Evolutionary conservation across 75 land plant genomes (phyloP).

Genomic region (Sequoiadendron giganteum): DNA sequence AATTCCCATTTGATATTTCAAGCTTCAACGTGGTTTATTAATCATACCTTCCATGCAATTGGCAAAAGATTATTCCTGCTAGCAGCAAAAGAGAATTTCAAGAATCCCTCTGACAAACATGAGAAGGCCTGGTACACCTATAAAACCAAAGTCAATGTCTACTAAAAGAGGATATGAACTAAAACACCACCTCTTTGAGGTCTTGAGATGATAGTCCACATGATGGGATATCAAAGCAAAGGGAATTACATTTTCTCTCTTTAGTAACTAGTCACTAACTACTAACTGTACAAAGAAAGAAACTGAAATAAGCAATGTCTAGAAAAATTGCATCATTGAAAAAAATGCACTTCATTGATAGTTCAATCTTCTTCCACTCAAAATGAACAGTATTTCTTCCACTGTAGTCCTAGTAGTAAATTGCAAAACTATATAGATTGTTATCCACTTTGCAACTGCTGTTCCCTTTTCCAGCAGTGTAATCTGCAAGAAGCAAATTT

Average conservation of each 20-base stretch:
- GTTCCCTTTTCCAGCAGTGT: neutral
- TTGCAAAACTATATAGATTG: neutral
- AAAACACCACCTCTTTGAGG: neutral
- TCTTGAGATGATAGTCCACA: conserved; percentile 10
- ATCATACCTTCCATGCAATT: neutral
- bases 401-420: neutral
- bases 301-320: neutral
- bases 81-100: neutral
- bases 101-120: neutral
- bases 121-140: neutral
- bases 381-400: neutral
- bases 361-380: neutral
- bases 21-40: neutral
- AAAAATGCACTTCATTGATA: neutral
- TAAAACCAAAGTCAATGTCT: neutral
- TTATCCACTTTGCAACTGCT: neutral
- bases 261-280: neutral
- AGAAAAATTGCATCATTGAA: neutral
- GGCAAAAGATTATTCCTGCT: neutral
- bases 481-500: neutral
- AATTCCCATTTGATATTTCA: neutral
- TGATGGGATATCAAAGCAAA: neutral
- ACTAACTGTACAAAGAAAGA: conserved; percentile 4
- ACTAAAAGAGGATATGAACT: neutral
- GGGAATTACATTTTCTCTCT: neutral